Evolutionary conservation across 2,329 filamentous ascomycete species (phyloP).

Genomic region (Verticillium longisporum): DNA sequence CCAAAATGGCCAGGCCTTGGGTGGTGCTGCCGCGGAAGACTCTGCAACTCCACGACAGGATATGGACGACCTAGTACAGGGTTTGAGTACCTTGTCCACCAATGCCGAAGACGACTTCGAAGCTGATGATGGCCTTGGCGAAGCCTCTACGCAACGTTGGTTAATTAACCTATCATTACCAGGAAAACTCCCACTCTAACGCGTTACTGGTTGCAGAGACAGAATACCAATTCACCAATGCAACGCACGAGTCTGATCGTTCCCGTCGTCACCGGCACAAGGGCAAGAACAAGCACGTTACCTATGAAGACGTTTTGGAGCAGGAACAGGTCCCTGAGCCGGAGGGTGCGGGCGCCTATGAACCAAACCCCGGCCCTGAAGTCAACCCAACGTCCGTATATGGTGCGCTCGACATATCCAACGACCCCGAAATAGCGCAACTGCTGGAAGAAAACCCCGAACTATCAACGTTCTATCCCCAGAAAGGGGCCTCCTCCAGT

Average conservation of each 20-base stretch:
- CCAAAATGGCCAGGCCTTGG: conserved; percentile 2
- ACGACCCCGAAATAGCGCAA: not conserved
- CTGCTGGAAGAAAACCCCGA: not conserved
- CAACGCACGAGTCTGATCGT: not conserved
- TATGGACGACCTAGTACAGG: conserved; percentile 16
- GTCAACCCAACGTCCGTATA: not conserved
- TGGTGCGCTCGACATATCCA: not conserved
- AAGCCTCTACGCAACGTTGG: not conserved
- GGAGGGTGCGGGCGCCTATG: not conserved
- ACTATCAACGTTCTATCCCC: not conserved
- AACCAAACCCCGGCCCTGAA: not conserved
- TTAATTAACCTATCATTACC: not conserved
- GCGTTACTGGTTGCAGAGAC: not conserved
- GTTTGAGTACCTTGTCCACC: conserved; percentile 6
- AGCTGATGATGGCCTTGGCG: not conserved
- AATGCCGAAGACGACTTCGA: not conserved
- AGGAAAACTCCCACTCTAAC: not conserved
- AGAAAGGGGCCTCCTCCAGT: conserved; percentile 6
- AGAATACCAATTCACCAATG: not conserved
- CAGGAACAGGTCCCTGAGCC: not conserved
- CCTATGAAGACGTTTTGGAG: not conserved
- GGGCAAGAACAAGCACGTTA: not conserved
- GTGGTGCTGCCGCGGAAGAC: conserved; percentile 5
- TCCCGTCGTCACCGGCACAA: not conserved
- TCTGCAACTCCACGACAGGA: conserved; percentile 15